A percentile compares a stretch with the other conserved stretches of the same genome.
Evolutionary conservation across 805 yeast species (phyloP).

Genomic region (Saturnispora serradocipensis): DNA sequence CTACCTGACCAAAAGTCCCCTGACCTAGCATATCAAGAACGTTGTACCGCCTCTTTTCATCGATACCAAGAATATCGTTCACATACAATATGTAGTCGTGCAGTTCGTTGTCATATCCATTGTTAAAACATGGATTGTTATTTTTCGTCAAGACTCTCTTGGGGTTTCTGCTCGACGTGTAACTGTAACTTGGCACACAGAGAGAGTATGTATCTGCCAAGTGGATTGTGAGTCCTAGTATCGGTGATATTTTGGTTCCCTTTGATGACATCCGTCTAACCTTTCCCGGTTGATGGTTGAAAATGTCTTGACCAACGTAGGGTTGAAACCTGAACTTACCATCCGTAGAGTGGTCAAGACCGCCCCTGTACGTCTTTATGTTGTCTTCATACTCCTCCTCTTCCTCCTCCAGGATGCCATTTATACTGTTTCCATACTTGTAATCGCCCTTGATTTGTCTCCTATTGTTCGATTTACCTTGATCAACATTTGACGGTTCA

Average conservation of each 20-base stretch:
- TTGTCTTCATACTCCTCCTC: not conserved
- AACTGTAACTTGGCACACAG: conserved; percentile 78
- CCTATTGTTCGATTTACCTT: not conserved
- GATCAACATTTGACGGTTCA: conserved; percentile 8
- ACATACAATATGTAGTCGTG: conserved; percentile 89
- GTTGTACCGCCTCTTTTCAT: conserved; percentile 76
- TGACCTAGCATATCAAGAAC: conserved; percentile 89
- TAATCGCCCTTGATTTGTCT: not conserved
- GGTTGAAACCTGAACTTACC: not conserved
- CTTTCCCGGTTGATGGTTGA: not conserved
- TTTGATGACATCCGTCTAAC: conserved; percentile 49
- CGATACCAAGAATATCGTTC: conserved; percentile 83
- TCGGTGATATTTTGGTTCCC: conserved; percentile 63
- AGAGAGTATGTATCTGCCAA: conserved; percentile 73
- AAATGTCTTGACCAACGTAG: not conserved
- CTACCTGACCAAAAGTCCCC: conserved; percentile 98
- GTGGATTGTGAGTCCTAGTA: conserved; percentile 67
- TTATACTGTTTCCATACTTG: not conserved
- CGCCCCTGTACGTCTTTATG: not conserved
- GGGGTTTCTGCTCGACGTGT: conserved; percentile 80
- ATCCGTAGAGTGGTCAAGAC: not conserved
- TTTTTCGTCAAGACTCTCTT: conserved; percentile 90
- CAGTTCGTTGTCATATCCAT: conserved; percentile 82
- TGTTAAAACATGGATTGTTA: conserved; percentile 67
- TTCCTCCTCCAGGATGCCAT: not conserved